Evolutionary conservation across 140 eudicot genomes (phyloP).

Genomic region (Oenanthe javanica): DNA sequence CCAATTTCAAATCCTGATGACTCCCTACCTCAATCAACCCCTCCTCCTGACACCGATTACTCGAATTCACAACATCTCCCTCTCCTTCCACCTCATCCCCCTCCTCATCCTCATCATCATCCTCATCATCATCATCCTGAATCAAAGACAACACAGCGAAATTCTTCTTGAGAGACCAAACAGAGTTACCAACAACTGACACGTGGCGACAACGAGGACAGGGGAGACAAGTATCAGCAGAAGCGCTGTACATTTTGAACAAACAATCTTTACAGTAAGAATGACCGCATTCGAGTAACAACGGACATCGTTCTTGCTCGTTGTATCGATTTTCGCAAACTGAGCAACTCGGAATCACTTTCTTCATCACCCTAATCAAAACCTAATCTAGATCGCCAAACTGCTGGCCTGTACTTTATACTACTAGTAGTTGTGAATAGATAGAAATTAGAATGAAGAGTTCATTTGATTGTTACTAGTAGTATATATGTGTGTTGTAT

Average conservation of each 20-base stretch:
- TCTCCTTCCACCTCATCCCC: constrained; percentile 12
- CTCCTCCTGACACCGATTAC: constrained; percentile 10
- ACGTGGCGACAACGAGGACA: constrained; percentile 96
- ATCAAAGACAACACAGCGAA: constrained; percentile 61
- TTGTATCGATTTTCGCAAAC: constrained; percentile 76
- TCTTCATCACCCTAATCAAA: constrained; percentile 39
- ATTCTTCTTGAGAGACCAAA: constrained; percentile 69
- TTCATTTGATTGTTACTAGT: too few species aligned
- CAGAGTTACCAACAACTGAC: constrained; percentile 84
- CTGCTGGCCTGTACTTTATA: not conserved
- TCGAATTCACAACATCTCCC: not conserved
- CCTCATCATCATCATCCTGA: constrained; percentile 33
- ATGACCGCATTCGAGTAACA: constrained; percentile 89
- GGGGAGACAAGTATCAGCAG: constrained; percentile 50
- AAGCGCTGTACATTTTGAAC: constrained; percentile 58
- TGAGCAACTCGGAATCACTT: constrained; percentile 57
- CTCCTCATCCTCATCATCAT: constrained; percentile 30
- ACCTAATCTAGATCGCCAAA: not conserved
- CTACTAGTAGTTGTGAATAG: too few species aligned
- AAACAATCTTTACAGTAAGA: constrained; percentile 86
- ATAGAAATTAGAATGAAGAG: too few species aligned
- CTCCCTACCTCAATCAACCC: constrained; percentile 46
- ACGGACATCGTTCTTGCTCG: constrained; percentile 81
- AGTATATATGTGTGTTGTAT: not conserved
- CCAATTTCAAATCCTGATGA: constrained; percentile 59